Base-by-base conservation (phyloP, 805 yeast genomes). In the Wickerhamiella azyma region DNA sequence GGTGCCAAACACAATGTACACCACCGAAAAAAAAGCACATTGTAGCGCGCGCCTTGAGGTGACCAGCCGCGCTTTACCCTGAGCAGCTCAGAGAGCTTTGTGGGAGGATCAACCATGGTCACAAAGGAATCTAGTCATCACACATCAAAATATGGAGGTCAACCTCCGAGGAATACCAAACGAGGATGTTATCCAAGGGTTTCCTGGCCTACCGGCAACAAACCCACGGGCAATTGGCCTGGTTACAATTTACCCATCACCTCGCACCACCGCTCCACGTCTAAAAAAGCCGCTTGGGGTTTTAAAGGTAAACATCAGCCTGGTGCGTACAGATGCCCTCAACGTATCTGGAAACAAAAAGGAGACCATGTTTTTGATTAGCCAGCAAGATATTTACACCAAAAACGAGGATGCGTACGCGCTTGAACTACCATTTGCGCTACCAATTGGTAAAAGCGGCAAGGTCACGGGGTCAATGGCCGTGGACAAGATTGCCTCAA, bases 161-260 rank as follows among this genome's bases (percentile, higher is more conserved):
- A 54, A 57, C 30, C 51, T 63, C 35, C 52, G 55, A 26, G 68
- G 70, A 2, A 54, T 53, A 8, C 67, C 70, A 5, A 66, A 66
- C 45, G 65, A 63, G 42, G 69, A 66, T 37, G 49, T 66, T 8
- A 65, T 66, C 17, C 62, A 58, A 36, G 71, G 71, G 10, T 66
- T 55, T 43, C 71, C 71, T 2, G 71, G 71, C 0, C 61, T 66
- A n/a, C 57, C 62, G 2, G 71, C 71, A 1, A 59, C 68, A 5
- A 60, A 65, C 60, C 71, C 71, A 2, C 57, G 71, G 5, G 49
- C 67, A 2, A 59, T 60, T 17, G 71, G 69, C 2, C 59, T 62
- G 1, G 63, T 66, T 4, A 67, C 65, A 43, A 53, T 66, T 30
- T 54, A 70, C 8, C 48, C 47, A 18, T 38, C 21, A 8, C 30